These are phyloP conservation scores for Hygrocybe punicea DNA, from an alignment of 768 basidiomycete genomes.

Conservation along the genomic window DNA sequence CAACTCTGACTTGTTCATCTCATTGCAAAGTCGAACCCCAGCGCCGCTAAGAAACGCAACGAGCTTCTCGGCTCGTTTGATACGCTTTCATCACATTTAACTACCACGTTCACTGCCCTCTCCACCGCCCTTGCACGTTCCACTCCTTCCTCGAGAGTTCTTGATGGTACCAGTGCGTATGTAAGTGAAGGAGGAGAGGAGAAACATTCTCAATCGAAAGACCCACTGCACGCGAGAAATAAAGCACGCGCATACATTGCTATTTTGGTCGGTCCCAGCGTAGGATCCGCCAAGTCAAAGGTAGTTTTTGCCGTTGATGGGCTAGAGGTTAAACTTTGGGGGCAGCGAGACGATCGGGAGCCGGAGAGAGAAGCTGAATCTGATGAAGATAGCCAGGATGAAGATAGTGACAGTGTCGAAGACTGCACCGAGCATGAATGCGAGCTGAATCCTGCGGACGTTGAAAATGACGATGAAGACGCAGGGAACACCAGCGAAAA, in stretches of 20 bases:
- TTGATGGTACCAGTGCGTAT: not conserved
- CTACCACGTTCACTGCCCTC: slow-evolving; percentile 69
- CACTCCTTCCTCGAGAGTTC: not conserved
- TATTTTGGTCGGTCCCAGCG: slow-evolving; percentile 63
- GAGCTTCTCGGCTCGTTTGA: slow-evolving; percentile 68
- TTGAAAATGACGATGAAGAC: not conserved
- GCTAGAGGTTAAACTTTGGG: slow-evolving; percentile 50
- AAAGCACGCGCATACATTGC: slow-evolving; percentile 50
- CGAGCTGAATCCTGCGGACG: not conserved
- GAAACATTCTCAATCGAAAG: slow-evolving; percentile 2
- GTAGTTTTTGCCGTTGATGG: slow-evolving; percentile 65
- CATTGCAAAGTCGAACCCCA: slow-evolving; percentile 38
- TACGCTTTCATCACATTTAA: slow-evolving; percentile 66
- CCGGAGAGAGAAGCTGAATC: slow-evolving; percentile 28
- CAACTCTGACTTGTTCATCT: not conserved
- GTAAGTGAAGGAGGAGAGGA: not conserved
- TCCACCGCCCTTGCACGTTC: slow-evolving; percentile 58
- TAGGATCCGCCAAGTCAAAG: slow-evolving; percentile 56
- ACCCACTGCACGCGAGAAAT: slow-evolving; percentile 5
- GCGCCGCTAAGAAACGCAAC: slow-evolving; percentile 54
- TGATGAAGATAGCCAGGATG: slow-evolving; percentile 22
- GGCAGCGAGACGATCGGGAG: slow-evolving; percentile 30
- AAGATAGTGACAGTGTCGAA: slow-evolving; percentile 19
- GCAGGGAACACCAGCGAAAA: not conserved
- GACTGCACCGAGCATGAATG: slow-evolving; percentile 1